Conservation (phyloP, 164 flowering plant genomes). For the Santalum album region DNA sequence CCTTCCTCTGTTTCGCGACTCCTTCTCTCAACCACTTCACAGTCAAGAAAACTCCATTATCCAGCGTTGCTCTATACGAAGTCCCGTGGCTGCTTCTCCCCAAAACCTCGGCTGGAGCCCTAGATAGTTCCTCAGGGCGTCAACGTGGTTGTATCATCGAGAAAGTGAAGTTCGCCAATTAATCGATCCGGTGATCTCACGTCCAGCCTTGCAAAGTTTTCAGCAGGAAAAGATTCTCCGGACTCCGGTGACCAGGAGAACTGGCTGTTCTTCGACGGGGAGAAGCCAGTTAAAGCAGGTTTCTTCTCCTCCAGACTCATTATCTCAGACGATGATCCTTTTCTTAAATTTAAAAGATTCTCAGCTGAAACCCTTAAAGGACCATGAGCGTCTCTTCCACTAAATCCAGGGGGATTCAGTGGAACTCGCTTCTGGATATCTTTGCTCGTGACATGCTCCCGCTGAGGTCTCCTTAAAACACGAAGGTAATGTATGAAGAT, state of each 20-base stretch:
- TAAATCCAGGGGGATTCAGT: constrained; percentile 29
- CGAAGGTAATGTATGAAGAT: constrained; percentile 46
- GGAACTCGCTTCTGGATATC: constrained; percentile 21
- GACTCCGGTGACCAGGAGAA: constrained; percentile 89
- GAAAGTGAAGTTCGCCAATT: constrained; percentile 85
- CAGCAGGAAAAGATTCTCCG: constrained; percentile 67
- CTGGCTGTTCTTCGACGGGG: constrained; percentile 66
- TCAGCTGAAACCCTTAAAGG: constrained; percentile 66
- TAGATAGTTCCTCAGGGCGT: constrained; percentile 89
- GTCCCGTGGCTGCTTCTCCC: constrained; percentile 99
- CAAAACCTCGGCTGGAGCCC: constrained; percentile 99
- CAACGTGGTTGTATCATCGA: constrained; percentile 67
- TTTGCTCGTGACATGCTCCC: constrained; percentile 28
- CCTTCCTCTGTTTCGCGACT: constrained; percentile 86
- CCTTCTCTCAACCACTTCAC: constrained; percentile 99
- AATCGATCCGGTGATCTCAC: constrained; percentile 80
- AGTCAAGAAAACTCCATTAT: constrained; percentile 73
- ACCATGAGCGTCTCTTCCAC: constrained; percentile 44
- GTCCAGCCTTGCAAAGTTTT: constrained; percentile 57
- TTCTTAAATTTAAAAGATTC: constrained; percentile 56
- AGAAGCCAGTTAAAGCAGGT: constrained; percentile 47
- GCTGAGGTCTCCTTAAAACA: constrained; percentile 31
- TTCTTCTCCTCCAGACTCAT: constrained; percentile 61
- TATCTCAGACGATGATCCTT: constrained; percentile 73
- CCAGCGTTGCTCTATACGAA: constrained; percentile 80